phyloP scores from a whole-genome alignment of 2,329 filamentous ascomycete genomes.

The Byssochlamys sp. region DNA sequence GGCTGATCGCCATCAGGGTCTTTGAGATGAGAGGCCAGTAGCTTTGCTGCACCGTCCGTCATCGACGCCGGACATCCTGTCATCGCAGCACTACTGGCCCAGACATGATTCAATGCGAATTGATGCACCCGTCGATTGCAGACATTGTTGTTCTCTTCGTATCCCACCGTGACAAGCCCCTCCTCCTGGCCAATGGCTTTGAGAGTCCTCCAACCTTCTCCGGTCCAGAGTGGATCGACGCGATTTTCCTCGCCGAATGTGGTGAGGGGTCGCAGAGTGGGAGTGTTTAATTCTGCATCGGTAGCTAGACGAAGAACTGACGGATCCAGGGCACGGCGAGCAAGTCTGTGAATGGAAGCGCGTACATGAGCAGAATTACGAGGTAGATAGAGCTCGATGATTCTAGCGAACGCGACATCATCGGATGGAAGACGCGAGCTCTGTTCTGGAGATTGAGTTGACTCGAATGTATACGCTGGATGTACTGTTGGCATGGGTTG shows the following conservation, averaged over 20 bases:
- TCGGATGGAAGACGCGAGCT: background rate
- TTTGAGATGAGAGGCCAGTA: constrained; percentile 13
- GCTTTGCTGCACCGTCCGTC: constrained; percentile 19
- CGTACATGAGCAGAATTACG: background rate
- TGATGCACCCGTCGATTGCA: constrained; percentile 17
- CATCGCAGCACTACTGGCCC: constrained; percentile 16
- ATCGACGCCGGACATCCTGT: constrained; percentile 18
- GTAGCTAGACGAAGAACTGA: constrained; percentile 7
- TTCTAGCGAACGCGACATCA: background rate
- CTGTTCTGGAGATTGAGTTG: background rate
- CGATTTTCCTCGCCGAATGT: constrained; percentile 17
- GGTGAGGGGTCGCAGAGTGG: constrained; percentile 12
- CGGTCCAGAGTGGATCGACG: constrained; percentile 15
- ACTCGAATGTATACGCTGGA: constrained; percentile 12
- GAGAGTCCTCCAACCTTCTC: constrained; percentile 17
- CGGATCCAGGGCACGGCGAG: background rate
- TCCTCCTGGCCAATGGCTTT: constrained; percentile 16
- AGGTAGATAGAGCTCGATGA: background rate
- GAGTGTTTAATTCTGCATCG: constrained; percentile 14
- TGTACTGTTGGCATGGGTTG: constrained; percentile 11
- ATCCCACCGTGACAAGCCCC: constrained; percentile 15
- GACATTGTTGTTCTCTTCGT: constrained; percentile 6
- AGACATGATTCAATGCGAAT: constrained; percentile 14
- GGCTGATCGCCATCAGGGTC: constrained; percentile 10
- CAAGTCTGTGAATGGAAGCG: background rate